Conservation (phyloP, 805 yeast species). For the Candida silvatica region DNA sequence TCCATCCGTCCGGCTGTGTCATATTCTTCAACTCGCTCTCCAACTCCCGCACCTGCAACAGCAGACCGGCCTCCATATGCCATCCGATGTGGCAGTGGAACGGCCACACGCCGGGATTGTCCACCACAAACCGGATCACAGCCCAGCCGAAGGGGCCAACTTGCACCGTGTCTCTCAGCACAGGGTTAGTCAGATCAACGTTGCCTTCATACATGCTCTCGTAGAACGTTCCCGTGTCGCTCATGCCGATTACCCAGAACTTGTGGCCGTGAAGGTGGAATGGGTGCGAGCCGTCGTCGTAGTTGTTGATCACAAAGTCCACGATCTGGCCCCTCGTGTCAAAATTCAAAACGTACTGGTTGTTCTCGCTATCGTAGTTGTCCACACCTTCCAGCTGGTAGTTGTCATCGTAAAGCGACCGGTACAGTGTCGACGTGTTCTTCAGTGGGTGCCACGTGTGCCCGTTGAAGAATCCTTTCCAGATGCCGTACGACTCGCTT, state of each 20-base stretch:
- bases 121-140: constrained; percentile 73
- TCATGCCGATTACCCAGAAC: constrained; percentile 56
- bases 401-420: constrained; percentile 58
- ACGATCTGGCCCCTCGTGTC: constrained; percentile 56
- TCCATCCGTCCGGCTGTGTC: constrained; percentile 4
- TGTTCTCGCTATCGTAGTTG: constrained; percentile 37
- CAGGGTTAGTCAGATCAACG: constrained; percentile 41
- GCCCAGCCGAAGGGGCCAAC: constrained; percentile 72
- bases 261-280: constrained; percentile 88
- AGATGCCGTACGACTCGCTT: constrained; percentile 7
- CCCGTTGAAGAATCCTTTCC: constrained; percentile 12
- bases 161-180: constrained; percentile 69
- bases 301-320: constrained; percentile 70
- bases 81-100: constrained; percentile 97
- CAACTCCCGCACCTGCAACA: constrained; percentile 11
- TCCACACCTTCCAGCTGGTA: constrained; percentile 42
- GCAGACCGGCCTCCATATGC: constrained; percentile 47
- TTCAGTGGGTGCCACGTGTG: constrained; percentile 36
- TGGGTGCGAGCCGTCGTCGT: constrained; percentile 84
- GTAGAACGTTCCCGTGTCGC: constrained; percentile 45
- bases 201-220: constrained; percentile 34
- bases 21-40: constrained; percentile 7
- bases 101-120: constrained; percentile 92
- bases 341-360: constrained; percentile 53
- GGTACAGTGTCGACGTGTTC: constrained; percentile 67